These are phyloP conservation scores for Leccinum solheimii DNA, from an alignment of 1,284 basidiomycete genomes.

Conservation along the genomic window DNA sequence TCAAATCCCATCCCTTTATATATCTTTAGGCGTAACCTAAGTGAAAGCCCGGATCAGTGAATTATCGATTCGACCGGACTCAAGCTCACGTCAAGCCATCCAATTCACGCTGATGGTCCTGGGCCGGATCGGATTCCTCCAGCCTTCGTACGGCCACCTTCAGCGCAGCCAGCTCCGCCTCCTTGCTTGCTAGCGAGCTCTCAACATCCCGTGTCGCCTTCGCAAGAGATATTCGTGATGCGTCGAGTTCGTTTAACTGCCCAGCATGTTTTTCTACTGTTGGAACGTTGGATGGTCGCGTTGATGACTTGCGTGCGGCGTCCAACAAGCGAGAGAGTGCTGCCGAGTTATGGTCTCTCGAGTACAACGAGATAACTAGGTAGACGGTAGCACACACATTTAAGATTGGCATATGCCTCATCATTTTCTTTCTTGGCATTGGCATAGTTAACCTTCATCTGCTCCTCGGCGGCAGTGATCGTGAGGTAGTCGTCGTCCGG, in stretches of 20 bases:
- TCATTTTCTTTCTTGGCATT: conserved; percentile 64
- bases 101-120: conserved; percentile 64
- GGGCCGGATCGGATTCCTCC: conserved; percentile 69
- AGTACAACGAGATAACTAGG: background rate
- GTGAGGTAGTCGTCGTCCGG: conserved; percentile 74
- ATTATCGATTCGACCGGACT: background rate
- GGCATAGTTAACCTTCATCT: conserved; percentile 55
- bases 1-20: conserved; percentile 72
- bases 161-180: conserved; percentile 64
- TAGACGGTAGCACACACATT: conserved; percentile 41
- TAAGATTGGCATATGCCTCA: conserved; percentile 59
- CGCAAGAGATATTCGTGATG: conserved; percentile 59
- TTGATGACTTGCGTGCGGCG: conserved; percentile 66
- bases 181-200: conserved; percentile 59
- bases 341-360: conserved; percentile 28
- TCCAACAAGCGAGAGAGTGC: conserved; percentile 68
- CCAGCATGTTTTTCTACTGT: conserved; percentile 63
- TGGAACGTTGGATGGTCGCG: conserved; percentile 64
- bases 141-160: conserved; percentile 60
- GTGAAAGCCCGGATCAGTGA: conserved; percentile 8
- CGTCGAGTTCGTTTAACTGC: conserved; percentile 64
- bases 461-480: conserved; percentile 69
- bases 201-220: conserved; percentile 77
- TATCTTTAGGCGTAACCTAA: conserved; percentile 63
- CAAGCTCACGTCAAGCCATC: conserved; percentile 66